A percentile compares a stretch with the other conserved stretches of the same genome.
Conservation (phyloP, 2,329 filamentous ascomycete genomes). For the Huntiella moniliformis region DNA sequence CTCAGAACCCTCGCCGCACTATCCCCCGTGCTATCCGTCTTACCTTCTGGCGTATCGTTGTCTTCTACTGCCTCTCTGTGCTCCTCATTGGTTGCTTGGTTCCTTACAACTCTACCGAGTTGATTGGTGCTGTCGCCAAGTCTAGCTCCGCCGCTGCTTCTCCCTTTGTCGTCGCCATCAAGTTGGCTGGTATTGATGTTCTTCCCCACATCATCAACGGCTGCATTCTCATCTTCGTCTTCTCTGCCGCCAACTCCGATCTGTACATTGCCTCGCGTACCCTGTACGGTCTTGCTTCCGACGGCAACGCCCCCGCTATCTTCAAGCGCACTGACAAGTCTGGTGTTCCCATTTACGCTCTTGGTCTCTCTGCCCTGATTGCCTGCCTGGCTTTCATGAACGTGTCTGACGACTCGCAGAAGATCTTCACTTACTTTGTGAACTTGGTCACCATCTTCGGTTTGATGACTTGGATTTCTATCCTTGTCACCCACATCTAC, state of each 20-base stretch:
- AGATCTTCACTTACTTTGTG: constrained; percentile 46
- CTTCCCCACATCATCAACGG: constrained; percentile 54
- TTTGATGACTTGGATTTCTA: constrained; percentile 47
- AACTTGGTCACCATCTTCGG: constrained; percentile 50
- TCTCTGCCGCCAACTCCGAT: constrained; percentile 60
- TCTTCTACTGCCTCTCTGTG: constrained; percentile 62
- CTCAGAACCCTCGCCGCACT: constrained; percentile 58
- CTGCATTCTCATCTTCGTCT: constrained; percentile 57
- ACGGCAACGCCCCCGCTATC: constrained; percentile 52
- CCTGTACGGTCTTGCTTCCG: constrained; percentile 52
- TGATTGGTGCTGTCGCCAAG: constrained; percentile 35
- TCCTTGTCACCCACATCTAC: constrained; percentile 47
- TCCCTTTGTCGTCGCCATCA: constrained; percentile 59
- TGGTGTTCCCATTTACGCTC: constrained; percentile 50
- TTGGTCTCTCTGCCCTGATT: constrained; percentile 41
- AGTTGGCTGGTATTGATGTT: constrained; percentile 39
- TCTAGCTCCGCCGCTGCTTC: constrained; percentile 38
- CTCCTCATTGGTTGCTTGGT: constrained; percentile 61
- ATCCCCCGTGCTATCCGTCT: constrained; percentile 62
- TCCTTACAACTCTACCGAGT: constrained; percentile 44
- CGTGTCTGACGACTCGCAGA: constrained; percentile 35
- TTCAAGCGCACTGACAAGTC: constrained; percentile 52
- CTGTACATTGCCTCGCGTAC: constrained; percentile 58
- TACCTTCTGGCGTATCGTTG: constrained; percentile 63
- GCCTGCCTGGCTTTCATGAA: constrained; percentile 52